A percentile compares a stretch with the other conserved stretches of the same genome.
Conservation (phyloP, 768 basidiomycete genomes). For the Suillus tomentosus region DNA sequence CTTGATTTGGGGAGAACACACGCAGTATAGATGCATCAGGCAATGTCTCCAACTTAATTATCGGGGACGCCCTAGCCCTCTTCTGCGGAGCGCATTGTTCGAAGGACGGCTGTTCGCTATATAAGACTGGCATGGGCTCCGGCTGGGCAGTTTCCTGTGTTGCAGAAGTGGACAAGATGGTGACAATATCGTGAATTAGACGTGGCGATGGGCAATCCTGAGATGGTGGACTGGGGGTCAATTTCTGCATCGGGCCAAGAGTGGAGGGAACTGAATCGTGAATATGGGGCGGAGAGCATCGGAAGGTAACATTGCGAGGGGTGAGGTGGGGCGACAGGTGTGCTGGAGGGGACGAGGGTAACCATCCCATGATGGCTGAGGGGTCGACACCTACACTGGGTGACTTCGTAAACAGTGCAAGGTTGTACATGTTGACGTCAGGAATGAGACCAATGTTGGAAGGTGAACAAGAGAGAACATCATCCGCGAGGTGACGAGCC, state of each 20-base stretch:
- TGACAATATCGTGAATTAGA: slow-evolving; percentile 35
- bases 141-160: slow-evolving; percentile 8
- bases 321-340: slow-evolving; percentile 1
- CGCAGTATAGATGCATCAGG: not conserved
- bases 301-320: slow-evolving; percentile 1
- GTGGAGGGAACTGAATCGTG: not conserved
- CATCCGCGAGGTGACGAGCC: slow-evolving; percentile 12
- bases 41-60: not conserved
- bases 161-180: slow-evolving; percentile 27
- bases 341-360: slow-evolving; percentile 5
- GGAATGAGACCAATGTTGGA: slow-evolving; percentile 30
- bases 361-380: slow-evolving; percentile 34
- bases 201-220: slow-evolving; percentile 27
- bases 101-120: not conserved
- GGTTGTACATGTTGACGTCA: slow-evolving; percentile 39
- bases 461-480: slow-evolving; percentile 16
- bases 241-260: slow-evolving; percentile 5
- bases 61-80: not conserved
- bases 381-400: slow-evolving; percentile 41
- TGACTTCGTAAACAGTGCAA: slow-evolving; percentile 18
- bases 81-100: not conserved
- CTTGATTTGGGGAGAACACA: not conserved
- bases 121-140: not conserved
- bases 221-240: not conserved
- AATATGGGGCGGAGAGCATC: not conserved